Base-by-base conservation (phyloP, 1,284 basidiomycete species). In the Puccinia polysora region DNA sequence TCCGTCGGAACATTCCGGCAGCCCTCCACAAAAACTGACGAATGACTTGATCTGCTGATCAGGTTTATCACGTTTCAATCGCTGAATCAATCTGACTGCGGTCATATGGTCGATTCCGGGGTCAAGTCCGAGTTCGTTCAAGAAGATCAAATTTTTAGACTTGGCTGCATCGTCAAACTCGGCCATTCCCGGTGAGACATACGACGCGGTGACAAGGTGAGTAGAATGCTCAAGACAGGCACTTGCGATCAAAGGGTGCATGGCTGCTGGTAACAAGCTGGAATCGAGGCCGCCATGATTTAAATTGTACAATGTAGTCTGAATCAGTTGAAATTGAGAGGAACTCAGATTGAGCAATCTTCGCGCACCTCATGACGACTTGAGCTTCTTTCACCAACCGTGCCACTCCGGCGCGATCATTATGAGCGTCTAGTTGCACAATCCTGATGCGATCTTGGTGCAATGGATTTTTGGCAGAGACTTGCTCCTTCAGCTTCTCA, bases 31-130 rank as follows among this genome's bases (percentile, higher is more conserved):
- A 84, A 95, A 96, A 0, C 91, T 94, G 0, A 87, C 87, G 80
- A 96, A 97, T 0, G 89, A 89, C 0, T 85, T 81, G 20, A 80
- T 79, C 2, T 83, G 81, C 78, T 88, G 87, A 14, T 84, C 83
- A 75, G 47, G 62, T 20, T 64, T 20, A 8, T 88, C 81, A 0
- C 82, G 80, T 53, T 85, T 83, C 1, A 90, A 79, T 60, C 83
- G 81, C 67, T 84, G 82, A 38, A 94, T 82, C 38, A 96, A 83
- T 1, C 88, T 85, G 78, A 93, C 86, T 0, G 93, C 92, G 23
- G 90, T 91, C 79, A 89, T 88, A 78, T 96, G 93, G 81, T 97
- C 94, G 75, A 97, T 89, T n/a, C 93, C 93, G 0, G 93, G 93
- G 80, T 97, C 94, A 0, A 97, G 83, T 1, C 93, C 93, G 58